phyloP scores from a whole-genome alignment of 2,329 filamentous ascomycete genomes.

The Apiospora pterosperma region DNA sequence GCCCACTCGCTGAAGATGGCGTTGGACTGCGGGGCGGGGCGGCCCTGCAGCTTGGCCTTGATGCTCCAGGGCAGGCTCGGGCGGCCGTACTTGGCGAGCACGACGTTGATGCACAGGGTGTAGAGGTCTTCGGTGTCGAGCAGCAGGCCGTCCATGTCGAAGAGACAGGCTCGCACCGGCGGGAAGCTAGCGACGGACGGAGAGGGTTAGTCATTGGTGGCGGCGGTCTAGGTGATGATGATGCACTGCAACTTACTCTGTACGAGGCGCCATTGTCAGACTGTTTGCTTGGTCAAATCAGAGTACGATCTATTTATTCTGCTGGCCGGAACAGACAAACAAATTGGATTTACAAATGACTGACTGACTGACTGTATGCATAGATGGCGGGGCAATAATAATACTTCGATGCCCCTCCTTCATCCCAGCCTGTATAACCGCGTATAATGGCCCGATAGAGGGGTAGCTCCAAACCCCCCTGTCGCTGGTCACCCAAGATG shows the following conservation, averaged over 20 bases:
- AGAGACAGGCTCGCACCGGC: constrained; percentile 84
- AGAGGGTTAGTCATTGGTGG: constrained; percentile 10
- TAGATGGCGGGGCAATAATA: constrained; percentile 12
- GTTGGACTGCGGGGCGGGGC: constrained; percentile 51
- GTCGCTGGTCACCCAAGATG: neutral
- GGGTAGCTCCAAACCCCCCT: neutral
- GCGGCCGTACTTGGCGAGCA: constrained; percentile 72
- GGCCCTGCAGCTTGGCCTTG: constrained; percentile 77
- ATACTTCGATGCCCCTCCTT: neutral
- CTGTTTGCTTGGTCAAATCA: no score
- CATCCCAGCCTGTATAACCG: neutral
- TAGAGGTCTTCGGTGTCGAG: constrained; percentile 92
- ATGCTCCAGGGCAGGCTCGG: constrained; percentile 85
- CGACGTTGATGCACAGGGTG: constrained; percentile 75
- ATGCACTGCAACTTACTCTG: constrained; percentile 37
- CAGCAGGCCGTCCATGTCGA: constrained; percentile 97
- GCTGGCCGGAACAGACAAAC: no score
- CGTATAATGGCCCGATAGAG: neutral
- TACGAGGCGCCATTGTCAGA: constrained; percentile 38
- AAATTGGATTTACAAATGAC: neutral
- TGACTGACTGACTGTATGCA: constrained; percentile 12
- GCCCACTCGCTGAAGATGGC: constrained; percentile 73
- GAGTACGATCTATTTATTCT: neutral
- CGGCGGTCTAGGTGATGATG: constrained; percentile 24
- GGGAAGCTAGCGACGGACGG: constrained; percentile 55